Percentiles rank a stretch among this genome's conserved stretches.
Conservation (phyloP, 176 grass and related monocot genomes). For the Musa acuminata region DNA sequence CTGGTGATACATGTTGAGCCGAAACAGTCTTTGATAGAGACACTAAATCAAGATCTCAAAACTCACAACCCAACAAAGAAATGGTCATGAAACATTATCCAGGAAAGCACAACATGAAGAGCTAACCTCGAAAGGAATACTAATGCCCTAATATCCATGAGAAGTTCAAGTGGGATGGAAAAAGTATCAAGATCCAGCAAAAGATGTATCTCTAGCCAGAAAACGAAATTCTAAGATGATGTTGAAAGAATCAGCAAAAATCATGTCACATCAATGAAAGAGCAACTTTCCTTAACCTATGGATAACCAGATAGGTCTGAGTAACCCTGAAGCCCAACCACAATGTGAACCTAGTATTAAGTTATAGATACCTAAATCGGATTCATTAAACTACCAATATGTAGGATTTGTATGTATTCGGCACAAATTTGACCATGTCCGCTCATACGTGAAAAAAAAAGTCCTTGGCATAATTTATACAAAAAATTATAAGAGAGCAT, state of each 20-base stretch:
- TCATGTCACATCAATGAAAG: background rate
- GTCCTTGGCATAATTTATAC: background rate
- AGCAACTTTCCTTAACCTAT: background rate
- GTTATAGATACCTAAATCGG: background rate
- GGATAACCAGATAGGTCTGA: too few relatives aligned
- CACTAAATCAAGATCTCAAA: background rate
- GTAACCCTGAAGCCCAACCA: too few relatives aligned
- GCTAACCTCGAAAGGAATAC: background rate
- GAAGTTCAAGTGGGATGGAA: background rate
- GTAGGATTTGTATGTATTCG: background rate
- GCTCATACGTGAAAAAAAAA: background rate
- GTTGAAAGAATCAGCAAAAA: background rate
- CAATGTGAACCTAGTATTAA: too few relatives aligned
- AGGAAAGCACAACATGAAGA: too few relatives aligned
- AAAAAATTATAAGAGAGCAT: background rate
- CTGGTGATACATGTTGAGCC: too few relatives aligned
- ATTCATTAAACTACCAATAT: background rate
- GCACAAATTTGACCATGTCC: background rate
- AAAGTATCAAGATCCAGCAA: background rate
- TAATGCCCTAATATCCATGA: background rate
- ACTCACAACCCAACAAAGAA: background rate
- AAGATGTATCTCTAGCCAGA: background rate
- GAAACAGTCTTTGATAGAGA: too few relatives aligned
- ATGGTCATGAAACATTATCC: background rate
- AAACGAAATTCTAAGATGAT: background rate